Percentiles rank a stretch among this genome's conserved stretches.
phyloP scores from a whole-genome alignment of 2,329 filamentous ascomycete species.

The Raffaelea ambrosiae region DNA sequence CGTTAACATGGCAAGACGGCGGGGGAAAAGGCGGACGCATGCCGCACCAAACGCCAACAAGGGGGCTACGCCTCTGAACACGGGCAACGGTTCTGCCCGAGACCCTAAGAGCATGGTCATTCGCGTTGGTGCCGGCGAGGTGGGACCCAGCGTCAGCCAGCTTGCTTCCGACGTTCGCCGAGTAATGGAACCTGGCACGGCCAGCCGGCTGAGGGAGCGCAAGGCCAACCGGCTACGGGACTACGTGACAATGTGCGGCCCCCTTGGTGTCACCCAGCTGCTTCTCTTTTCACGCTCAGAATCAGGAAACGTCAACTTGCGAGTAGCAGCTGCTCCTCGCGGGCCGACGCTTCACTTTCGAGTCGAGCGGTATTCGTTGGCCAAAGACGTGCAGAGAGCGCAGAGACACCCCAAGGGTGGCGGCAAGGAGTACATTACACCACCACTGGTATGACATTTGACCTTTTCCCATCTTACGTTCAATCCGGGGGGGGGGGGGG shows the following conservation, averaged over 20 bases:
- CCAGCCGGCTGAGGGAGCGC: constrained; percentile 79
- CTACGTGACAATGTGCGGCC: constrained; percentile 92
- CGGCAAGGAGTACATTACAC: constrained; percentile 76
- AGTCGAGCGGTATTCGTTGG: constrained; percentile 88
- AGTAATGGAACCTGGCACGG: constrained; percentile 95
- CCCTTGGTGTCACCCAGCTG: constrained; percentile 85
- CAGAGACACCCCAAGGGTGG: constrained; percentile 75
- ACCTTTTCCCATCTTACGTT: not conserved
- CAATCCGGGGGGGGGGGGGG: too few species aligned
- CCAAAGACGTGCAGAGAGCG: constrained; percentile 79
- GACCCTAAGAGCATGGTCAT: constrained; percentile 97
- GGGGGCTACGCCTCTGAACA: constrained; percentile 39
- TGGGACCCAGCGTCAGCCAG: constrained; percentile 85
- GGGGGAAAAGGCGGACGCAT: constrained; percentile 87
- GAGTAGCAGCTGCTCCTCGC: constrained; percentile 77
- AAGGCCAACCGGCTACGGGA: constrained; percentile 82
- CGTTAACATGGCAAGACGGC: constrained; percentile 61
- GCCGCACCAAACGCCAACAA: constrained; percentile 51
- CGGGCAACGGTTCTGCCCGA: constrained; percentile 54
- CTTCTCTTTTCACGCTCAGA: constrained; percentile 87
- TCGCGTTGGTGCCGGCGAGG: constrained; percentile 86
- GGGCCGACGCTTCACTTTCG: constrained; percentile 92
- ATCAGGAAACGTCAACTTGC: constrained; percentile 84
- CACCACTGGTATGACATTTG: constrained; percentile 57
- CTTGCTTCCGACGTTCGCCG: constrained; percentile 81